A percentile compares a stretch with the other conserved stretches of the same genome.
phyloP scores from a whole-genome alignment of 1,139 yeast species.

The Yamadazyma kanchanaburiensis region DNA sequence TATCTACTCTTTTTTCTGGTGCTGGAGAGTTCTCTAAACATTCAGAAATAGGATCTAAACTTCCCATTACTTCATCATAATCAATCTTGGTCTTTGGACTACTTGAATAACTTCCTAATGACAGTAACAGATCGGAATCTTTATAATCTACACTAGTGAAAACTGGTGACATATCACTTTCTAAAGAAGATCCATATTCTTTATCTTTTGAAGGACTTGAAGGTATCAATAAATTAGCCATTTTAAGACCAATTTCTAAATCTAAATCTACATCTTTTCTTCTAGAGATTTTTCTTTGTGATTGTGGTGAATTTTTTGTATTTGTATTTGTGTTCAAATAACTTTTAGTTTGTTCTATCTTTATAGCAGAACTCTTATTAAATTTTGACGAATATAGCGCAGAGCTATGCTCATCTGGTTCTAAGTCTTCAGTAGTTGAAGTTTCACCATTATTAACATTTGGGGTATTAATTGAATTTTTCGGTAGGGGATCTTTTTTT shows the following conservation, averaged over 20 bases:
- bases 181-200: slow-evolving; percentile 31
- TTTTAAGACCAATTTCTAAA: slow-evolving; percentile 42
- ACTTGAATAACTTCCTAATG: slow-evolving; percentile 13
- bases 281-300: slow-evolving; percentile 5
- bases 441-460: slow-evolving; percentile 12
- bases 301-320: slow-evolving; percentile 1
- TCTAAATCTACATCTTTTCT: slow-evolving; percentile 22
- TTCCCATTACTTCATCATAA: slow-evolving; percentile 13
- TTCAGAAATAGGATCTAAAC: slow-evolving; percentile 44
- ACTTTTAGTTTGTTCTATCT: slow-evolving; percentile 14
- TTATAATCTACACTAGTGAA: slow-evolving; percentile 33
- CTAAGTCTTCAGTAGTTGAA: slow-evolving; percentile 30
- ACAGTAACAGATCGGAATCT: slow-evolving; percentile 43
- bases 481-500: slow-evolving; percentile 52
- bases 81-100: slow-evolving; percentile 10
- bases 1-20: slow-evolving; percentile 12
- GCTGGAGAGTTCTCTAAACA: slow-evolving; percentile 38
- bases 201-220: slow-evolving; percentile 2
- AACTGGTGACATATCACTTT: slow-evolving; percentile 40
- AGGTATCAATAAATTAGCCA: slow-evolving; percentile 38
- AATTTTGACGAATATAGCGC: slow-evolving; percentile 36
- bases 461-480: too few species aligned
- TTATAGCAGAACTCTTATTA: slow-evolving; percentile 16
- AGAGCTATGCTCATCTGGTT: slow-evolving; percentile 43
- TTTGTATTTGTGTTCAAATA: slow-evolving; percentile 11